phyloP scores from a whole-genome alignment of 148 eudicot species.

The Gaultheria prostrata region DNA sequence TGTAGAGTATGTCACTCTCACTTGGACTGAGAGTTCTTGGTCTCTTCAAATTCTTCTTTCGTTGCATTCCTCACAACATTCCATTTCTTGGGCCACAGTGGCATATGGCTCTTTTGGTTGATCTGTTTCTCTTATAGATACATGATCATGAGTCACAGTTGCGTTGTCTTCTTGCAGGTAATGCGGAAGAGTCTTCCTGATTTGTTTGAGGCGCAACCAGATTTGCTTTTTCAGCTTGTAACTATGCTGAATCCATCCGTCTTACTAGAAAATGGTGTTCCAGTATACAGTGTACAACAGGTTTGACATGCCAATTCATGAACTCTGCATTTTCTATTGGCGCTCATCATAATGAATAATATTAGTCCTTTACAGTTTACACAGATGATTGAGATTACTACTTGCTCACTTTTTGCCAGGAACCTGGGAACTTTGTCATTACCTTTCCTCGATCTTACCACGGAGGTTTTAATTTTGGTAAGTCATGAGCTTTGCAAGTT shows the following conservation, averaged over 20 bases:
- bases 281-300: conserved; percentile 90
- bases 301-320: conserved; percentile 35
- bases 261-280: conserved; percentile 80
- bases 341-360: background rate
- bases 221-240: conserved; percentile 96
- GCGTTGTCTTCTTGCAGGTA: conserved; percentile 45
- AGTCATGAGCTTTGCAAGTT: conserved; percentile 23
- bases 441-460: conserved; percentile 99
- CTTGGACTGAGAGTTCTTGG: background rate
- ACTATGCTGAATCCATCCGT: conserved; percentile 98
- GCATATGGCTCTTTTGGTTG: conserved; percentile 1
- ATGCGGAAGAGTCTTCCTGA: conserved; percentile 94
- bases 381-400: background rate
- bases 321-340: background rate
- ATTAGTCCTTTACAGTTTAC: background rate
- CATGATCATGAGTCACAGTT: background rate
- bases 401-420: conserved; percentile 48
- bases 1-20: background rate
- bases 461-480: conserved; percentile 95
- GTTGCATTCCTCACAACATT: background rate
- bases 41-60: background rate
- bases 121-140: background rate
- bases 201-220: conserved; percentile 96
- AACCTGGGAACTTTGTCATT: conserved; percentile 97
- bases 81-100: background rate